Conservation (phyloP, 2,329 filamentous ascomycete genomes). For the Xylaria sp. region DNA sequence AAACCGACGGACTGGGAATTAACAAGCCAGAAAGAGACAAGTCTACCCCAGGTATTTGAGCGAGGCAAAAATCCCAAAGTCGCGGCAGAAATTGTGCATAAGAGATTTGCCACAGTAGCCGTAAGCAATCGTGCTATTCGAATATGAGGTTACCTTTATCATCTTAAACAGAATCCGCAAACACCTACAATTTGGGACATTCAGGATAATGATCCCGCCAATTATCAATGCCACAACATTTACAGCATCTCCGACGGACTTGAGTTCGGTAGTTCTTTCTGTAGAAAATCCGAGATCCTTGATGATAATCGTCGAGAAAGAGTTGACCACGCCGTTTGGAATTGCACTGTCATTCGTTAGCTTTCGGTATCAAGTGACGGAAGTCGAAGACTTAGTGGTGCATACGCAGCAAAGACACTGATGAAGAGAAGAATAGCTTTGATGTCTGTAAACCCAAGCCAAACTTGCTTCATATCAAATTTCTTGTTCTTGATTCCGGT, state of each 20-base stretch:
- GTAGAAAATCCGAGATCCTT: slow-evolving; percentile 50
- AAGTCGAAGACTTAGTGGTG: not conserved
- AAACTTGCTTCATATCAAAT: slow-evolving; percentile 47
- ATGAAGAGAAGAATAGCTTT: slow-evolving; percentile 48
- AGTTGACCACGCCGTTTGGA: slow-evolving; percentile 51
- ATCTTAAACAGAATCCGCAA: not conserved
- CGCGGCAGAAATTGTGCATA: slow-evolving; percentile 51
- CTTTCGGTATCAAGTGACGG: not conserved
- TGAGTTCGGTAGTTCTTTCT: slow-evolving; percentile 50
- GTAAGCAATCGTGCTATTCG: not conserved
- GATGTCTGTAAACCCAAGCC: slow-evolving; percentile 46
- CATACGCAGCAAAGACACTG: slow-evolving; percentile 36
- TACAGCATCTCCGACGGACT: slow-evolving; percentile 52
- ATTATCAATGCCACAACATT: slow-evolving; percentile 52
- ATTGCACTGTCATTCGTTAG: slow-evolving; percentile 34
- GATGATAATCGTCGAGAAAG: slow-evolving; percentile 52
- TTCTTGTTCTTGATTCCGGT: slow-evolving; percentile 52
- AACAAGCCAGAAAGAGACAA: slow-evolving; percentile 53
- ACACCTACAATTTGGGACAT: not conserved
- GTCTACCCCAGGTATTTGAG: slow-evolving; percentile 49
- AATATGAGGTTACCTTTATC: not conserved
- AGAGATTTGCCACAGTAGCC: slow-evolving; percentile 48
- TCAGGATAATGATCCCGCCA: slow-evolving; percentile 46
- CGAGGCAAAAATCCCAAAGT: slow-evolving; percentile 51
- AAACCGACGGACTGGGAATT: slow-evolving; percentile 53